Percentiles rank a stretch among this genome's conserved stretches.
Conservation (phyloP, 192 early-diverging fungal genomes). For the Lobosporangium transversale region DNA sequence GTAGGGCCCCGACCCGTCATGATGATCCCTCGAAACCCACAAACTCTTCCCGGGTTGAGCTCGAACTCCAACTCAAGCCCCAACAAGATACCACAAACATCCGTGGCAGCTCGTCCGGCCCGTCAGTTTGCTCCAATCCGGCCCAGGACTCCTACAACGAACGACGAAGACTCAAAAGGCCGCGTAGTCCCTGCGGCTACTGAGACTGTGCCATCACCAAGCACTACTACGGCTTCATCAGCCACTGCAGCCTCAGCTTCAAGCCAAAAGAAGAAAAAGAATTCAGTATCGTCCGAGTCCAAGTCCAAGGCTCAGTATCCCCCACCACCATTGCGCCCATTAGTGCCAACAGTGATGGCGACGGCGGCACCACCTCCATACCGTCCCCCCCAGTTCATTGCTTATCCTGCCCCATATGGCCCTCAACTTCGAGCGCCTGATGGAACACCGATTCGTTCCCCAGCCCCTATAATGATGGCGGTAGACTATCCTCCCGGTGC, state of each 20-base stretch:
- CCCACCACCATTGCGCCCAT: conserved; percentile 10
- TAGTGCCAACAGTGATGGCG: conserved; percentile 25
- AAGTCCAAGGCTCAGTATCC: not conserved
- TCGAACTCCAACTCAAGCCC: not conserved
- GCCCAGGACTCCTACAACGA: conserved; percentile 34
- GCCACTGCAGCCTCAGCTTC: not conserved
- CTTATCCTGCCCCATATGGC: conserved; percentile 30
- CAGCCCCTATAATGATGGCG: conserved; percentile 42
- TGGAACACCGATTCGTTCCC: conserved; percentile 8
- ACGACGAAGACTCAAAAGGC: conserved; percentile 39
- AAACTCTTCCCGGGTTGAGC: conserved; percentile 1
- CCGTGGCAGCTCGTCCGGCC: conserved; percentile 2
- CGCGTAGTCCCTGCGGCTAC: conserved; percentile 26
- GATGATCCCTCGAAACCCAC: conserved; percentile 21
- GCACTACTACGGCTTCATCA: not conserved
- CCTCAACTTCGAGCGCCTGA: conserved; percentile 7
- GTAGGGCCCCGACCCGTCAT: not conserved
- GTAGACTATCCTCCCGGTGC: conserved; percentile 38
- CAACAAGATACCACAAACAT: not conserved
- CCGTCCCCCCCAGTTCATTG: conserved; percentile 38
- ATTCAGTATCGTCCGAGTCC: conserved; percentile 1
- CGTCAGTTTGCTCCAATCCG: conserved; percentile 49
- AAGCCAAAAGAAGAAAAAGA: conserved; percentile 24
- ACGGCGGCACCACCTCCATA: conserved; percentile 39
- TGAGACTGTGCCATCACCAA: no score